Conservation (phyloP, 2,329 filamentous ascomycete species). For the Lasiodiplodia sp. region DNA sequence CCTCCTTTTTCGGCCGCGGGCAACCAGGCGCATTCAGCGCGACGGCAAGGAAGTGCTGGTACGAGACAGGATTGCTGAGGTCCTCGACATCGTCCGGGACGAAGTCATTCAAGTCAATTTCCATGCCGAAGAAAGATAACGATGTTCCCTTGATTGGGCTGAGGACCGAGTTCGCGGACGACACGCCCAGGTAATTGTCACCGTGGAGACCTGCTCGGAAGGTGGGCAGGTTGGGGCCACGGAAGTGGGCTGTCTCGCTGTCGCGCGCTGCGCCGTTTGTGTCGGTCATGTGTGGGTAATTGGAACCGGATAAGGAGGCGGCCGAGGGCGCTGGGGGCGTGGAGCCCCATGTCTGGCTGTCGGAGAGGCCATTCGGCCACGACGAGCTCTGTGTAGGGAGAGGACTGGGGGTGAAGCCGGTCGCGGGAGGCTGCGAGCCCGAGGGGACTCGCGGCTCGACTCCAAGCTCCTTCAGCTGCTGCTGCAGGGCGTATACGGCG, state of each 20-base stretch:
- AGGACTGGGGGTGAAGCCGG: constrained; percentile 37
- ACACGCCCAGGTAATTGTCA: constrained; percentile 72
- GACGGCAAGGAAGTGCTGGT: constrained; percentile 73
- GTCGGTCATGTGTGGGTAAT: constrained; percentile 35
- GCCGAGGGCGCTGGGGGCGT: constrained; percentile 37
- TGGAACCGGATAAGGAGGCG: constrained; percentile 31
- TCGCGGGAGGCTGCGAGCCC: constrained; percentile 37
- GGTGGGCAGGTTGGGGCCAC: constrained; percentile 47
- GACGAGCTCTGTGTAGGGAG: constrained; percentile 35
- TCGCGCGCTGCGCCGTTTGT: constrained; percentile 30
- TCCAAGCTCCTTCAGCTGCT: constrained; percentile 67
- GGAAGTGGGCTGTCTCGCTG: constrained; percentile 34
- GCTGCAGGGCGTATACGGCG: constrained; percentile 73
- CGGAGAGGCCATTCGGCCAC: constrained; percentile 29
- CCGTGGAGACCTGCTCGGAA: constrained; percentile 58
- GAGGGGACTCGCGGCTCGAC: constrained; percentile 61
- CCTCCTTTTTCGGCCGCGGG: constrained; percentile 24
- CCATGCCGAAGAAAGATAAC: constrained; percentile 79
- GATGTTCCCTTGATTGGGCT: constrained; percentile 78
- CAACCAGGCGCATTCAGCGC: constrained; percentile 55
- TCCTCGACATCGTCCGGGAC: constrained; percentile 71
- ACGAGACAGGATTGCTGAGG: constrained; percentile 66
- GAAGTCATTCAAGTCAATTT: constrained; percentile 79
- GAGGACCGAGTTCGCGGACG: constrained; percentile 68
- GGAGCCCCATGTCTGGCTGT: constrained; percentile 35